phyloP scores from a whole-genome alignment of 257 asterid genomes.

The Eustoma russellianum region DNA sequence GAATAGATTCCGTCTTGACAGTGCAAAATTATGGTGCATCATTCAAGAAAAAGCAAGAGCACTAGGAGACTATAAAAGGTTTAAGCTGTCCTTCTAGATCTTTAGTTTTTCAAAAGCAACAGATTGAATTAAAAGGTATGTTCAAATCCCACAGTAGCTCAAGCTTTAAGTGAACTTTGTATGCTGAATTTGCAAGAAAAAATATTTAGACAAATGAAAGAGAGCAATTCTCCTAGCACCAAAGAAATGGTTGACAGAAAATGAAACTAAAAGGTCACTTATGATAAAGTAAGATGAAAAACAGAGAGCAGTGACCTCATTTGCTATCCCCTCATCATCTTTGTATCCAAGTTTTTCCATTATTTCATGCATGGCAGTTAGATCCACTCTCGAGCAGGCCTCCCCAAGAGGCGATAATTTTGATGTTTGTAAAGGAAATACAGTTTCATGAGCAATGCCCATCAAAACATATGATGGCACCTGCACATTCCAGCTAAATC shows the following conservation, averaged over 20 bases:
- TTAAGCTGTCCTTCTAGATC: too few species aligned
- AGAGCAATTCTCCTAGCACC: background rate
- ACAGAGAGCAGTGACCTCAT: conserved; percentile 25
- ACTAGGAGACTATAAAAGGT: background rate
- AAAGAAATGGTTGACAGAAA: background rate
- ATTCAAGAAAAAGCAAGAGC: background rate
- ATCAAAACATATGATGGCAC: conserved; percentile 34
- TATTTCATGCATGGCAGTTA: conserved; percentile 35
- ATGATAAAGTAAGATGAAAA: background rate
- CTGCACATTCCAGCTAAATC: conserved; percentile 18
- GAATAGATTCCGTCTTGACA: too few species aligned
- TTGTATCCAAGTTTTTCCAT: conserved; percentile 38
- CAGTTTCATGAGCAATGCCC: conserved; percentile 25
- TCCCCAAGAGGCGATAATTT: conserved; percentile 37
- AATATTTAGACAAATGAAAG: background rate
- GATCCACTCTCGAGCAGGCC: conserved; percentile 36
- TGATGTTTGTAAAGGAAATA: conserved; percentile 13
- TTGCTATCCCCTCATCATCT: conserved; percentile 34
- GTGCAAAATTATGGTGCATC: background rate
- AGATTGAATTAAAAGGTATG: background rate
- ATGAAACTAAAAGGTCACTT: background rate
- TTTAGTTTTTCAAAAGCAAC: background rate
- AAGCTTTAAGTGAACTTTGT: background rate
- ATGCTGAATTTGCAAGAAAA: background rate
- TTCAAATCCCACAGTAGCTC: background rate